These are phyloP conservation scores for Nemophila menziesii DNA, from an alignment of 257 asterid species.

Conservation along the genomic window DNA sequence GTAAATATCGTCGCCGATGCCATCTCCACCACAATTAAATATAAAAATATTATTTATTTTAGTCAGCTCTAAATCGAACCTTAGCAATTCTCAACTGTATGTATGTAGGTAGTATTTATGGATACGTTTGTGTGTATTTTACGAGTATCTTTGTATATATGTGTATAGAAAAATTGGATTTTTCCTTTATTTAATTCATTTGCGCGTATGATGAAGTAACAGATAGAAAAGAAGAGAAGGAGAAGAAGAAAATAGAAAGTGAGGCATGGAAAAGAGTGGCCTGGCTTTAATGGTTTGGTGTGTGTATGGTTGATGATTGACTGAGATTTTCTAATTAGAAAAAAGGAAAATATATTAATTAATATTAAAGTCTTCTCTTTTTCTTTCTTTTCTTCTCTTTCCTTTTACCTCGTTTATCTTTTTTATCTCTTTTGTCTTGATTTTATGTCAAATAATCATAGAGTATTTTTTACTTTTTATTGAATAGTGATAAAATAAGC, in stretches of 20 bases:
- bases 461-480: no score
- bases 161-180: background rate
- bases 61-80: background rate
- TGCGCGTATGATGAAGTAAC: constrained; percentile 40
- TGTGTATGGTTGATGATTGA: constrained; percentile 13
- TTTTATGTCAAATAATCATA: background rate
- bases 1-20: constrained; percentile 80
- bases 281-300: constrained; percentile 6
- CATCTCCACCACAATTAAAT: constrained; percentile 24
- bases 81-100: background rate
- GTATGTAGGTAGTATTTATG: background rate
- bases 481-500: no score
- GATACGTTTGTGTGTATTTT: background rate
- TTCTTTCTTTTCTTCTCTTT: no score
- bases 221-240: constrained; percentile 2
- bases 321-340: constrained; percentile 9
- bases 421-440: background rate
- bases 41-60: constrained; percentile 4
- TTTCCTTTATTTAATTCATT: constrained; percentile 4
- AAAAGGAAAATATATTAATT: no score
- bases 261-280: constrained; percentile 5
- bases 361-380: background rate
- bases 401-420: background rate
- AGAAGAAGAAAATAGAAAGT: constrained; percentile 1
- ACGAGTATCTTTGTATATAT: background rate